A percentile compares a stretch with the other conserved stretches of the same genome.
These are phyloP conservation scores for Mrakia hoshinonis DNA, from an alignment of 768 basidiomycete genomes.

Conservation along the genomic window DNA sequence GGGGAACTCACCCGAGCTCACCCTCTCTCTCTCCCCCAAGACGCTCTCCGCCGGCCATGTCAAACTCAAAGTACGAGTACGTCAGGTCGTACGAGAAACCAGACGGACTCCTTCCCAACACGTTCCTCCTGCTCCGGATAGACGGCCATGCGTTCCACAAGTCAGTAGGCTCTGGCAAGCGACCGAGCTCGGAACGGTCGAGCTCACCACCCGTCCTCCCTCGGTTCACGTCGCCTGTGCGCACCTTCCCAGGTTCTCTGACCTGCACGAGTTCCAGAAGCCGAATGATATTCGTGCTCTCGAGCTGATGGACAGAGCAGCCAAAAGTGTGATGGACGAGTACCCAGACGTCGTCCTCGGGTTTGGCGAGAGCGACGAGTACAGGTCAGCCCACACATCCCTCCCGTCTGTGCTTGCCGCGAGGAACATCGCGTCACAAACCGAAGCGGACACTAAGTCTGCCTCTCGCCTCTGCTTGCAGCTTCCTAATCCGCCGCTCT, in stretches of 20 bases:
- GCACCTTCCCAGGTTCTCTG: slow-evolving; percentile 58
- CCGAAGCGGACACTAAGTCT: neutral
- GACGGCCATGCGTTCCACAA: slow-evolving; percentile 93
- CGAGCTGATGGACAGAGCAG: slow-evolving; percentile 84
- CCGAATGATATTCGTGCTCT: slow-evolving; percentile 86
- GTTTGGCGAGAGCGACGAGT: slow-evolving; percentile 97
- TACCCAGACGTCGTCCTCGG: slow-evolving; percentile 75
- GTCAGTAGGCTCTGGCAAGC: slow-evolving; percentile 44
- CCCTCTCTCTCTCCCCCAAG: neutral
- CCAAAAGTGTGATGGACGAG: slow-evolving; percentile 67
- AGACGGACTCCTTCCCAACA: slow-evolving; percentile 71
- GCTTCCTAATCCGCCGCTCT: slow-evolving; percentile 73
- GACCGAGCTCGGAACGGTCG: too few species aligned
- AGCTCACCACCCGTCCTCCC: neutral
- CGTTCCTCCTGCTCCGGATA: slow-evolving; percentile 73
- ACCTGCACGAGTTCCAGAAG: slow-evolving; percentile 69
- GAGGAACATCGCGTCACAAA: neutral
- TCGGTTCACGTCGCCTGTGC: neutral
- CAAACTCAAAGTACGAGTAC: slow-evolving; percentile 84
- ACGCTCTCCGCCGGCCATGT: slow-evolving; percentile 56
- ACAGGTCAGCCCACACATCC: slow-evolving; percentile 52
- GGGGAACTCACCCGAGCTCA: neutral
- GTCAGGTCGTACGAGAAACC: slow-evolving; percentile 82
- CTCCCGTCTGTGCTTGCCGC: neutral
- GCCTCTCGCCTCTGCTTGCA: slow-evolving; percentile 38